Evolutionary conservation across 768 basidiomycete genomes (phyloP), one percentile per base, ranked within the genome.

Genomic region (Tricholoma sp.): DNA sequence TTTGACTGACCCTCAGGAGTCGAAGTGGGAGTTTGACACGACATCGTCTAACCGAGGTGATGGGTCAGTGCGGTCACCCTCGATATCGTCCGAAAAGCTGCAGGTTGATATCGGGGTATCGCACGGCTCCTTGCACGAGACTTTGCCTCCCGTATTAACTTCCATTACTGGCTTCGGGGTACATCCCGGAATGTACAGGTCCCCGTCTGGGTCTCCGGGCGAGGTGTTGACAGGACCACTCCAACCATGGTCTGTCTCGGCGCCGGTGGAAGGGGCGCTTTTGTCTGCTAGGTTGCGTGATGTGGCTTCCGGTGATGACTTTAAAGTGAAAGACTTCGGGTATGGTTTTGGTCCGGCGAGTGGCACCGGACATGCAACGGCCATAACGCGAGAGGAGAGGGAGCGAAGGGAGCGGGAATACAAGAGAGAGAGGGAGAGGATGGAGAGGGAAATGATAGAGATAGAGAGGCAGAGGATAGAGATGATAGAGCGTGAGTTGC

Each of bases 1-100:
- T 55, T 57, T 71, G 59, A 73, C 70, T 7, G 69, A 67, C 27
- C 51, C 31, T 31, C 47, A 49, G 46, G 67, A 65, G 35, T 55
- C 54, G 47, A 83, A 78, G 65, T 85, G 82, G 83, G 77, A 79
- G 65, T 86, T 86, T 65, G 84, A 85, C 16, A 79, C 79, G 14
- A 65, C 60, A 41, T 49, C 52, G 35, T 5, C 51, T 22, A 50
- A 31, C 47, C 54, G 19, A 22, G 24, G 18, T 34, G 35, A 50
- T 7, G 43, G 35, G 22, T 49, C 41, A 7, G 50, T 39, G 50
- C 21, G 4, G 8, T 31, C 47, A n/a, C 47, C 29, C 7, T 31
- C 16, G 29, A 18, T 31, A 11, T n/a, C 27, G 29, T 18, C 27
- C 8, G 29, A 50, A 50, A 47, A 27, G 2, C 24, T 6, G 5